Conservation (phyloP, 768 basidiomycete genomes). For the Cubamyces sp. region DNA sequence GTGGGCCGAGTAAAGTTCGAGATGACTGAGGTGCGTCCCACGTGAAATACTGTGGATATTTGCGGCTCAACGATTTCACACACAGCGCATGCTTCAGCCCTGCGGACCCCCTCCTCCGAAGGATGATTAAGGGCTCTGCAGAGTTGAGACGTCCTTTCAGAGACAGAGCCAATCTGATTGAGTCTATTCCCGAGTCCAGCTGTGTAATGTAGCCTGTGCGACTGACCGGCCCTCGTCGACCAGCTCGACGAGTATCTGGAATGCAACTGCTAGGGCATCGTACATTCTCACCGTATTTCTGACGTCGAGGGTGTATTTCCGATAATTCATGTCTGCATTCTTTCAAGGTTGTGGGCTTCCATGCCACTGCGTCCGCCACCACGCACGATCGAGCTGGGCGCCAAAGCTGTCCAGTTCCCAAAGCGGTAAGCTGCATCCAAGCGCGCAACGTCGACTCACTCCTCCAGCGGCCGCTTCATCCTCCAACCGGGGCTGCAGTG, state of each 20-base stretch:
- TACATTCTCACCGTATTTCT: neutral
- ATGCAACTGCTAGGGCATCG: neutral
- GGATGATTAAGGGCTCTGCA: constrained; percentile 64
- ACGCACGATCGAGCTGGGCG: constrained; percentile 2
- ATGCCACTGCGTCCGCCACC: constrained; percentile 8
- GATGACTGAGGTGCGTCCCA: constrained; percentile 81
- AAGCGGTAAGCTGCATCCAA: constrained; percentile 6
- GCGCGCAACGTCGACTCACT: neutral
- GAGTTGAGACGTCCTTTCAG: neutral
- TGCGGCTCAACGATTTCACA: constrained; percentile 1
- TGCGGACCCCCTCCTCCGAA: constrained; percentile 91
- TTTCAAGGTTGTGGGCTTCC: neutral
- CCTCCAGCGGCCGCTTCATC: neutral
- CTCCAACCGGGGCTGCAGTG: neutral
- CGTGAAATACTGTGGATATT: neutral
- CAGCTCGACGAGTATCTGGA: neutral
- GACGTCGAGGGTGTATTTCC: neutral
- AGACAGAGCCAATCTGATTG: neutral
- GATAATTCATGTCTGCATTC: constrained; percentile 15
- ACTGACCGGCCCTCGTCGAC: constrained; percentile 4
- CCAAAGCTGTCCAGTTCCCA: neutral
- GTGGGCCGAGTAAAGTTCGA: constrained; percentile 89
- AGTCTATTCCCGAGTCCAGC: constrained; percentile 2
- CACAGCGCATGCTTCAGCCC: constrained; percentile 90
- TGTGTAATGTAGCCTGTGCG: constrained; percentile 9